phyloP scores from a whole-genome alignment of 176 grass and related monocot genomes.

The Carex myosuroides region DNA sequence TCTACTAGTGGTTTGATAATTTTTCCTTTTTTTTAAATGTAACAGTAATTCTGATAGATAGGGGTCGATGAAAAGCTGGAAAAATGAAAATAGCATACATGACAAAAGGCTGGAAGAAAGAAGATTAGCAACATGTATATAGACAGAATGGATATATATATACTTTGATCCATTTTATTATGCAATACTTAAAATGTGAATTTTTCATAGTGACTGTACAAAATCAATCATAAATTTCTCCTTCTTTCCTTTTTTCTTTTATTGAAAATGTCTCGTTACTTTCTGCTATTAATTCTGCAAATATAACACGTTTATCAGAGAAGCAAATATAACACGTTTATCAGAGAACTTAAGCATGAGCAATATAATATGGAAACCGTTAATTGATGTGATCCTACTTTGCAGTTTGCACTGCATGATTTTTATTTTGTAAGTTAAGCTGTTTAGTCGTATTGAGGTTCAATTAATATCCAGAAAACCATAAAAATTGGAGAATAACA shows the following conservation, averaged over 20 bases:
- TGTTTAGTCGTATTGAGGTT: not conserved
- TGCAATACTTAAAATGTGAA: not conserved
- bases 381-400: not conserved
- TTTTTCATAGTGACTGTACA: not conserved
- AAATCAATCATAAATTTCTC: not conserved
- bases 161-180: slow-evolving; percentile 1
- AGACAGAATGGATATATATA: not conserved
- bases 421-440: not conserved
- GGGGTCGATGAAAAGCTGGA: not conserved
- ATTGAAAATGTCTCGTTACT: not conserved
- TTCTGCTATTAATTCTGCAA: not conserved
- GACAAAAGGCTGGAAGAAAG: too few species aligned
- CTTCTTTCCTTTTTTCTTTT: not conserved
- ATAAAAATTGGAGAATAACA: not conserved
- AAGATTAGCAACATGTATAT: slow-evolving; percentile 4
- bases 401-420: not conserved
- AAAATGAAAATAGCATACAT: not conserved
- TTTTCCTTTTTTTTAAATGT: not conserved
- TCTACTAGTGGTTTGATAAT: not conserved
- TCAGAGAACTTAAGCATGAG: not conserved
- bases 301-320: too few species aligned
- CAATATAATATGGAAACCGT: not conserved
- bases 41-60: not conserved
- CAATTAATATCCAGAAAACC: not conserved
- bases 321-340: not conserved